Evolutionary conservation across 1,284 basidiomycete genomes (phyloP).

Genomic region (Xerocomus nothofagi): DNA sequence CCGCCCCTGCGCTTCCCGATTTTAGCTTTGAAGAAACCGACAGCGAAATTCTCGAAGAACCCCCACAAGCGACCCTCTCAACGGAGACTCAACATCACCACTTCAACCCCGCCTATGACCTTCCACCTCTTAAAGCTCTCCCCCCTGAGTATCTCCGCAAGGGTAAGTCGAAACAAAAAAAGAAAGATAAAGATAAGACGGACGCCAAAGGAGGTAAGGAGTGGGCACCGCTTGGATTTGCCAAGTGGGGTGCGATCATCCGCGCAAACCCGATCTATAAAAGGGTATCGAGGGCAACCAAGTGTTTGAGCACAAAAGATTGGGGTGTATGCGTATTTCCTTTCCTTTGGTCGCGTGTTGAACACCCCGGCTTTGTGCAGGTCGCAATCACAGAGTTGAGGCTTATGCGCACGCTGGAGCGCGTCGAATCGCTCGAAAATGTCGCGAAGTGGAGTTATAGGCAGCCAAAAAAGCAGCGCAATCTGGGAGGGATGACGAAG

Average conservation of each 20-base stretch:
- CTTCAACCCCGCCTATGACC: slow-evolving; percentile 50
- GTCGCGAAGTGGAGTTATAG: slow-evolving; percentile 88
- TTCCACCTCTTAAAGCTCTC: slow-evolving; percentile 62
- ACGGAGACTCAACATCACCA: slow-evolving; percentile 38
- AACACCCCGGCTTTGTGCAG: slow-evolving; percentile 38
- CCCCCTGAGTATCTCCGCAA: slow-evolving; percentile 65
- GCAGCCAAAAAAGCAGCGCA: slow-evolving; percentile 93
- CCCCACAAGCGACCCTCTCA: slow-evolving; percentile 16
- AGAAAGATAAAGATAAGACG: slow-evolving; percentile 54
- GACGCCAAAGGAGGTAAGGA: slow-evolving; percentile 59
- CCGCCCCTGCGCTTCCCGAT: slow-evolving; percentile 28
- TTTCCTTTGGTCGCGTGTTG: background rate
- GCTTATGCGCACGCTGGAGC: slow-evolving; percentile 78
- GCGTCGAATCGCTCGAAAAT: slow-evolving; percentile 84
- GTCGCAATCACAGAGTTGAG: slow-evolving; percentile 76
- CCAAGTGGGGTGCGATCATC: slow-evolving; percentile 69
- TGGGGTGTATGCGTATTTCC: slow-evolving; percentile 62
- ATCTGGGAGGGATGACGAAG: slow-evolving; percentile 76
- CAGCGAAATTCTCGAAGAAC: slow-evolving; percentile 25
- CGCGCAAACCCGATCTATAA: slow-evolving; percentile 73
- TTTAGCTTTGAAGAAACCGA: slow-evolving; percentile 33
- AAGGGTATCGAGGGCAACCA: slow-evolving; percentile 64
- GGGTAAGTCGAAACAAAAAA: slow-evolving; percentile 56
- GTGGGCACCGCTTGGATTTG: slow-evolving; percentile 64
- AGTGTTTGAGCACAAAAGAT: slow-evolving; percentile 74